Base-by-base conservation (phyloP, 257 asterid species). In the Lithospermum erythrorhizon region DNA sequence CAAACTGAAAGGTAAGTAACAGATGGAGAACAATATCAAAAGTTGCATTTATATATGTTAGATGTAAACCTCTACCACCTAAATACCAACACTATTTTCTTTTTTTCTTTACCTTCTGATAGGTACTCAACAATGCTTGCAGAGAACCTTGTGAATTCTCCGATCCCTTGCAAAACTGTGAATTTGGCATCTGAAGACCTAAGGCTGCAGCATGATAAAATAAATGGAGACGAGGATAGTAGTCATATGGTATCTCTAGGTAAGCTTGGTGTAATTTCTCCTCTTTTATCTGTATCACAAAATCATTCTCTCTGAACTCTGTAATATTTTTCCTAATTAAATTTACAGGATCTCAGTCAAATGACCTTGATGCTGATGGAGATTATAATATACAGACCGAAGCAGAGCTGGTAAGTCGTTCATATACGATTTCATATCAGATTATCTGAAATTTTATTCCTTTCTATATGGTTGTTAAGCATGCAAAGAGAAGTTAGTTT, bases 91-190 rank as follows among this genome's bases (percentile, higher is more conserved):
- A 18, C 9, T 32, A 16, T 11, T 21, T 9, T 18, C 2, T 3
- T 56, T 22, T 56, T 17, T 3, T 15, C 11, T n/a, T n/a, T 27
- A 69, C 37, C 52, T 65, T 68, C 62, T 67, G 55, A 32, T 65
- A 93, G 99, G 89, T 93, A 93, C 73, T 89, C 97, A 20, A 84
- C 97, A 41, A 93, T 93, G 99, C 82, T 93, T 66, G 99, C 99
- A 37, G 97, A 93, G 75, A 93, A 93, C 81, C 97, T 93, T 65
- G 89, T 86, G 62, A 75, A 73, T 65, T 68, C 96, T 59, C 79
- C 83, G 20, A 73, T 76, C 74, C 81, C 58, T 61, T 54, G 72
- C 78, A 74, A 77, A 77, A 51, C 76, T 55, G 61, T 78, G 53
- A 71, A 72, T 65, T 64, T 64, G 61, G 64, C 68, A 54, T 67